These are phyloP conservation scores for Ascochyta rabiei DNA, from an alignment of 2,329 filamentous ascomycete species.

Conservation along the genomic window DNA sequence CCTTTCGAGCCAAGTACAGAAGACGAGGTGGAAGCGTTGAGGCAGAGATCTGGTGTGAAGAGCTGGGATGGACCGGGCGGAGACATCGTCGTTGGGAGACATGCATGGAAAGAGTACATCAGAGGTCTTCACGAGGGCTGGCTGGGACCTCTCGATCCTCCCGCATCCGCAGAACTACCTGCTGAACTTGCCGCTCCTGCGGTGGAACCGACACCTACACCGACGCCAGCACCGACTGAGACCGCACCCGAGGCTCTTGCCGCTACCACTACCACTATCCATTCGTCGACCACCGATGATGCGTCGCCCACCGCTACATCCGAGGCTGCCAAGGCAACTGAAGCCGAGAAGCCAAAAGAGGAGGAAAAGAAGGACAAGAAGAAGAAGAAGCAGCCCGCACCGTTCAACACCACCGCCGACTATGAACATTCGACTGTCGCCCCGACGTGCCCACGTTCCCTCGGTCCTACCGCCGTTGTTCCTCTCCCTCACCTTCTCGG, in stretches of 20 bases:
- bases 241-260: conserved; percentile 19
- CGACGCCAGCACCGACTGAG: conserved; percentile 15
- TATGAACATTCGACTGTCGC: conserved; percentile 73
- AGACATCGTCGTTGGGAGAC: conserved; percentile 86
- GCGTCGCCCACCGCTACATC: conserved; percentile 40
- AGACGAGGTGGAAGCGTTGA: conserved; percentile 67
- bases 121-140: conserved; percentile 94
- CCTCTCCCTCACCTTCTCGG: conserved; percentile 89
- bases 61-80: conserved; percentile 78
- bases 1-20: conserved; percentile 58
- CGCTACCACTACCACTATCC: conserved; percentile 18
- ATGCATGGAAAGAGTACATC: conserved; percentile 98
- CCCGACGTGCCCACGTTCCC: conserved; percentile 67
- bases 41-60: conserved; percentile 69
- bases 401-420: conserved; percentile 74
- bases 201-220: conserved; percentile 12
- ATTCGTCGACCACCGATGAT: conserved; percentile 35
- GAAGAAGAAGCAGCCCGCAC: conserved; percentile 66
- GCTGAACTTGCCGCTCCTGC: conserved; percentile 28
- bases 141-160: conserved; percentile 80
- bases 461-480: conserved; percentile 75
- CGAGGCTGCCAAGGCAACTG: conserved; percentile 34
- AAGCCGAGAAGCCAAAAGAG: conserved; percentile 42
- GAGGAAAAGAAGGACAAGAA: conserved; percentile 55
- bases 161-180: conserved; percentile 42